phyloP scores from a whole-genome alignment of 2,329 filamentous ascomycete genomes.

The Diaporthe capsici region DNA sequence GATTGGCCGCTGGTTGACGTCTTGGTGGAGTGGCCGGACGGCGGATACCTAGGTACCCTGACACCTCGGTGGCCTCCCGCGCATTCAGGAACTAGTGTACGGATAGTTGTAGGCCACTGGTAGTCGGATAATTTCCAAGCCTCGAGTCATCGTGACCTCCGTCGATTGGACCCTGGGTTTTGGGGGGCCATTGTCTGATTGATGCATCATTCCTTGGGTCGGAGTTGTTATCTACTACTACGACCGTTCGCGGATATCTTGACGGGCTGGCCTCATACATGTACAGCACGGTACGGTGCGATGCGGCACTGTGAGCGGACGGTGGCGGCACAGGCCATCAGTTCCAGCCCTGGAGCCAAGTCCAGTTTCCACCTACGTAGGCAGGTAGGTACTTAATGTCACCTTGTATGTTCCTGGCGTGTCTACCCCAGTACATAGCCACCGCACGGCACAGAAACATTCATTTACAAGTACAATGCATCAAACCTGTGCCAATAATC shows the following conservation, averaged over 20 bases:
- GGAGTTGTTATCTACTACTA: background rate
- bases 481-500: background rate
- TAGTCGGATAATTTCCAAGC: constrained; percentile 1
- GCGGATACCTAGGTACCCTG: background rate
- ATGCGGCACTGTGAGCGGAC: background rate
- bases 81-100: background rate
- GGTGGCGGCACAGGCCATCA: background rate
- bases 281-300: background rate
- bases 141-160: background rate
- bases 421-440: background rate
- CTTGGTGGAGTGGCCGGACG: constrained; percentile 9
- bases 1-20: constrained; percentile 18
- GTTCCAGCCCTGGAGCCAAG: background rate
- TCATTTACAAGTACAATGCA: background rate
- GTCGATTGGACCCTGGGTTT: background rate
- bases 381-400: too few relatives aligned
- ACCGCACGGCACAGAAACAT: background rate
- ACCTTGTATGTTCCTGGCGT: background rate
- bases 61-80: too few relatives aligned
- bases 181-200: too few relatives aligned
- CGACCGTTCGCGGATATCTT: background rate
- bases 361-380: background rate
- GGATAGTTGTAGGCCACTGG: background rate
- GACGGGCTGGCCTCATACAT: background rate
- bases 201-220: background rate